phyloP scores from a whole-genome alignment of 805 yeast species.

The Nakazawaea peltata region DNA sequence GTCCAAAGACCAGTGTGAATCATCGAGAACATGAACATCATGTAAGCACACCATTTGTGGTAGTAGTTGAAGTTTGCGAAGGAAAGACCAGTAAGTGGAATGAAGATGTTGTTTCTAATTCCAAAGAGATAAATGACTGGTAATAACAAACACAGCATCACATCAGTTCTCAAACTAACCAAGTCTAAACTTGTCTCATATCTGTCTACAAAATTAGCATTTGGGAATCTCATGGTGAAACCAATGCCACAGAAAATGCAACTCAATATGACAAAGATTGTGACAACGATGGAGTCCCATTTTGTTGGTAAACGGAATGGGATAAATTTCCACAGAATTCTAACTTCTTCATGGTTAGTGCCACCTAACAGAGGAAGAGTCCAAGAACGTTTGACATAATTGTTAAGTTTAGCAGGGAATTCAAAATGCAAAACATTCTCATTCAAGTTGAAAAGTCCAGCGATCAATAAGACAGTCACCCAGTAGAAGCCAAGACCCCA shows the following conservation, averaged over 20 bases:
- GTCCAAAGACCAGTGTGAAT: slow-evolving; percentile 53
- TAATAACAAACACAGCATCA: slow-evolving; percentile 40
- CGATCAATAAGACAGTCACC: slow-evolving; percentile 24
- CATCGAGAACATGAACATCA: slow-evolving; percentile 16
- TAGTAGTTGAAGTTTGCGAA: slow-evolving; percentile 51
- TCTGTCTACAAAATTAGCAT: slow-evolving; percentile 24
- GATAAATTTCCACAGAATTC: slow-evolving; percentile 1
- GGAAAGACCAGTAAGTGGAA: slow-evolving; percentile 52
- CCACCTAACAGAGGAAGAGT: slow-evolving; percentile 4
- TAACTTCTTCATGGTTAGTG: slow-evolving; percentile 4
- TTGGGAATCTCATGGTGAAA: slow-evolving; percentile 27
- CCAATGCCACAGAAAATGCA: slow-evolving; percentile 27
- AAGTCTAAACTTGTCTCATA: slow-evolving; percentile 22
- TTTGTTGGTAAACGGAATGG: slow-evolving; percentile 13
- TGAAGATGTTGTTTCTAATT: slow-evolving; percentile 64
- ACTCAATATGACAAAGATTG: slow-evolving; percentile 21
- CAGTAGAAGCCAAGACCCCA: slow-evolving; percentile 40
- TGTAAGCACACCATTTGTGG: slow-evolving; percentile 62
- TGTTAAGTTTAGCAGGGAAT: too few species aligned
- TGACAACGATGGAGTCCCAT: slow-evolving; percentile 19
- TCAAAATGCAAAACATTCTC: too few species aligned
- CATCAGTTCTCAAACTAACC: slow-evolving; percentile 50
- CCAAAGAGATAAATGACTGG: slow-evolving; percentile 61
- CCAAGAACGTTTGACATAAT: slow-evolving; percentile 5
- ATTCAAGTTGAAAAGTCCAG: slow-evolving; percentile 20